Conservation (phyloP, 192 early-diverging fungal species). For the Allomyces javanicus region DNA sequence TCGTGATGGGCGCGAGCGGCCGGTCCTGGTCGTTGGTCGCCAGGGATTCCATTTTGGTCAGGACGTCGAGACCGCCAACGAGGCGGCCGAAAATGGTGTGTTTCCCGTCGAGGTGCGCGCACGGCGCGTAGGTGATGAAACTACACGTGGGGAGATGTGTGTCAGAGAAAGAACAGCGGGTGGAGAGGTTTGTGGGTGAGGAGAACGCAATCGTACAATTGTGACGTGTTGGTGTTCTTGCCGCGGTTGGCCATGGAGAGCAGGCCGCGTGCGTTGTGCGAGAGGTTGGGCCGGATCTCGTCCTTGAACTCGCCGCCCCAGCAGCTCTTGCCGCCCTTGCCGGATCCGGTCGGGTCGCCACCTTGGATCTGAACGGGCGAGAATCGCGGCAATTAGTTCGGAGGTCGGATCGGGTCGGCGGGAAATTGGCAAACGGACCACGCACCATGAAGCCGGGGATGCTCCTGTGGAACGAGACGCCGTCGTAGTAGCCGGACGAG, state of each 20-base stretch:
- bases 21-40: conserved; percentile 50
- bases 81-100: conserved; percentile 92
- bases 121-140: conserved; percentile 26
- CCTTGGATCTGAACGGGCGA: conserved; percentile 4
- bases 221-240: conserved; percentile 72
- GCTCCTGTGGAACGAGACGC: conserved; percentile 62
- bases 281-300: conserved; percentile 39
- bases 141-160: conserved; percentile 5
- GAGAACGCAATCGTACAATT: conserved; percentile 18
- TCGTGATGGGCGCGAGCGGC: conserved; percentile 49
- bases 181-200: too few species aligned
- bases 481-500: conserved; percentile 70
- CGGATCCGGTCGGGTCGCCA: conserved; percentile 32
- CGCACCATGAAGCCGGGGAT: conserved; percentile 14
- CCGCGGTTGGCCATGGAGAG: conserved; percentile 94
- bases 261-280: conserved; percentile 62
- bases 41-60: conserved; percentile 58
- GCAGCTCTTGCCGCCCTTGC: conserved; percentile 21
- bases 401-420: not conserved
- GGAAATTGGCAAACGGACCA: not conserved
- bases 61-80: conserved; percentile 64
- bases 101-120: conserved; percentile 40
- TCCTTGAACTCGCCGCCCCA: conserved; percentile 43
- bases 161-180: not conserved
- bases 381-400: conserved; percentile 4